Base-by-base conservation (phyloP, 2,329 filamentous ascomycete genomes). In the Fusarium drepaniforme region DNA sequence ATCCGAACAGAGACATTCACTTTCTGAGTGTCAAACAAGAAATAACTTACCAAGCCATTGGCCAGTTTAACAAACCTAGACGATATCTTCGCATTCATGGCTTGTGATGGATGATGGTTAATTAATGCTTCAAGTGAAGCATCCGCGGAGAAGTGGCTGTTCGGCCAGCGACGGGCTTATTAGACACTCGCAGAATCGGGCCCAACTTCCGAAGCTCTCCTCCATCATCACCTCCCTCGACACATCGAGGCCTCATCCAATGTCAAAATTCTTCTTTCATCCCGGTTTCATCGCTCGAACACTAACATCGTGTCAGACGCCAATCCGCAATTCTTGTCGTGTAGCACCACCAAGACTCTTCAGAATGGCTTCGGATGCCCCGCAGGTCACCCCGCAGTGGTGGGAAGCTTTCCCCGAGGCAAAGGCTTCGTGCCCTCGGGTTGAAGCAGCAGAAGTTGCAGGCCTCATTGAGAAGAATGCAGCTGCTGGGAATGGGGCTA, bases 401-500 rank as follows among this genome's bases (percentile, higher is more conserved):
- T 86, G 82, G 81, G 79, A 81, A 16, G 80, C 79, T 2, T 86
- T 88, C 64, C 86, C 86, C 3, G 82, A 85, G 33, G 83, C 86
- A n/a, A 80, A 79, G 65, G 81, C 87, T 25, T 76, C 78, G 23
- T 82, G 82, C n/a, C 74, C 79, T 7, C 80, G 79, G 30, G 79
- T 88, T 30, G 84, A 83, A 16, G 80, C 83, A 0, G 80, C 83
- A 9, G 83, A 86, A 35, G 80, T 89, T 1, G 80, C 85, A 58
- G 73, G 79, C 18, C 76, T 86, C 9, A 82, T 89, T 12, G 83
- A 87, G 64, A 81, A 78, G 37, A 79, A 82, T 8, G 78, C 80
- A 66, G 79, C 81, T 21, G 77, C 80, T 4, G 80, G 68, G 0
- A 65, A 78, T 16, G 76, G 78, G 8, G 76, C 75, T 1, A 75